These are phyloP conservation scores for Monilinia fructicola DNA, from an alignment of 2,329 filamentous ascomycete genomes.

Conservation along the genomic window DNA sequence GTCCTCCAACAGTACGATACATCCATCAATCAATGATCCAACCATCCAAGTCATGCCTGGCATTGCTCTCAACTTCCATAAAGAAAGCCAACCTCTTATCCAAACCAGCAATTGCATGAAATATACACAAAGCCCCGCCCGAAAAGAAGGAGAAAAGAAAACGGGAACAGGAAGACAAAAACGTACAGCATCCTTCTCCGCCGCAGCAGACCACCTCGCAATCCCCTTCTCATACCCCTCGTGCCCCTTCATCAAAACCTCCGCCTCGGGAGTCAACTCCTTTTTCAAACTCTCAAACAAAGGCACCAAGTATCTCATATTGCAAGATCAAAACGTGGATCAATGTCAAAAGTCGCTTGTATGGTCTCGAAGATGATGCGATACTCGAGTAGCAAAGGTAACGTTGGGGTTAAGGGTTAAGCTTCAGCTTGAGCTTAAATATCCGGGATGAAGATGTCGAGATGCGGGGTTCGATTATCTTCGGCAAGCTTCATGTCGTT, in stretches of 20 bases:
- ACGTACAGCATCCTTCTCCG: conserved; percentile 32
- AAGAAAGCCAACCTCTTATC: too few relatives aligned
- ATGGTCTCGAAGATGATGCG: background rate
- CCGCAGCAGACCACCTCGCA: conserved; percentile 31
- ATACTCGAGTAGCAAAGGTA: background rate
- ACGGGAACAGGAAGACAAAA: background rate
- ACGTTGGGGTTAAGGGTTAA: background rate
- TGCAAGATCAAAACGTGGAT: background rate
- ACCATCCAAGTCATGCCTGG: too few relatives aligned
- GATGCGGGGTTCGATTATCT: background rate
- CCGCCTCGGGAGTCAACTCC: conserved; percentile 19
- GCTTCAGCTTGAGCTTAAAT: too few relatives aligned
- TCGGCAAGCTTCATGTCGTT: background rate
- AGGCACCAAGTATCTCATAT: conserved; percentile 1
- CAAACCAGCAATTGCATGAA: background rate
- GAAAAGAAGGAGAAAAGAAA: background rate
- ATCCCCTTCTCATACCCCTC: conserved; percentile 29
- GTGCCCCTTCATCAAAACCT: conserved; percentile 27
- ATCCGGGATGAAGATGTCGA: background rate
- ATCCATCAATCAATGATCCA: background rate
- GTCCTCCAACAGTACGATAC: background rate
- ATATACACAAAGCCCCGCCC: background rate
- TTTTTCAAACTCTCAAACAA: conserved; percentile 16
- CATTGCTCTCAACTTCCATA: background rate
- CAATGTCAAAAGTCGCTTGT: background rate